These are phyloP conservation scores for Eucalyptus brandiana DNA, from an alignment of 345 rosid genomes.

Conservation along the genomic window DNA sequence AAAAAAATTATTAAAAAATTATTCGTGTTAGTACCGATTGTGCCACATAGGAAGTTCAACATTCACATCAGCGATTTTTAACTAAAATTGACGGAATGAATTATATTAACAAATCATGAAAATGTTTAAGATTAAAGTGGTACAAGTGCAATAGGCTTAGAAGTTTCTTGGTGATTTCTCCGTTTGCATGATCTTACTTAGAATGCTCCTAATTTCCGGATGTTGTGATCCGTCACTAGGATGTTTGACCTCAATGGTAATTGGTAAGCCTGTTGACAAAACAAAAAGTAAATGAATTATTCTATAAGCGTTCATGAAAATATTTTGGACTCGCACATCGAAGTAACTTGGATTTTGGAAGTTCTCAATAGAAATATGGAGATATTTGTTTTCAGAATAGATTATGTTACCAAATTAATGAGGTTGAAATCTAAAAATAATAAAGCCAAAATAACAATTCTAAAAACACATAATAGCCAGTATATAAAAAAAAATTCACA, in stretches of 20 bases:
- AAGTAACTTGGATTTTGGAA: neutral
- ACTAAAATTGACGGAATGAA: neutral
- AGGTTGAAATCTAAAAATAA: neutral
- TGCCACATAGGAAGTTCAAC: rapidly evolving
- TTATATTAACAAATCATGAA: no score
- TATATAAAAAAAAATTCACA: neutral
- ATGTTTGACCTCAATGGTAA: neutral
- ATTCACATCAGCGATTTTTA: no score
- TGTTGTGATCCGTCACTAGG: neutral
- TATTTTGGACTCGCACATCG: neutral
- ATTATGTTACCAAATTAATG: neutral
- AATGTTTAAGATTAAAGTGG: no score
- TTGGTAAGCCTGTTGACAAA: neutral
- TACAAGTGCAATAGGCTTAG: no score
- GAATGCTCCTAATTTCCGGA: neutral
- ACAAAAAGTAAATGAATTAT: neutral
- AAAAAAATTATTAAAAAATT: no score
- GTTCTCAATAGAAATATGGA: neutral
- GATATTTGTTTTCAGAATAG: neutral
- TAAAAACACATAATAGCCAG: neutral
- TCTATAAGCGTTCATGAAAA: neutral
- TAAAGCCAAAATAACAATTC: neutral
- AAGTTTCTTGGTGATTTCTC: no score
- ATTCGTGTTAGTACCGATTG: no score
- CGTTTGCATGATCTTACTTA: neutral